Conservation (phyloP, 805 yeast genomes). For the Yamadazyma sp. region DNA sequence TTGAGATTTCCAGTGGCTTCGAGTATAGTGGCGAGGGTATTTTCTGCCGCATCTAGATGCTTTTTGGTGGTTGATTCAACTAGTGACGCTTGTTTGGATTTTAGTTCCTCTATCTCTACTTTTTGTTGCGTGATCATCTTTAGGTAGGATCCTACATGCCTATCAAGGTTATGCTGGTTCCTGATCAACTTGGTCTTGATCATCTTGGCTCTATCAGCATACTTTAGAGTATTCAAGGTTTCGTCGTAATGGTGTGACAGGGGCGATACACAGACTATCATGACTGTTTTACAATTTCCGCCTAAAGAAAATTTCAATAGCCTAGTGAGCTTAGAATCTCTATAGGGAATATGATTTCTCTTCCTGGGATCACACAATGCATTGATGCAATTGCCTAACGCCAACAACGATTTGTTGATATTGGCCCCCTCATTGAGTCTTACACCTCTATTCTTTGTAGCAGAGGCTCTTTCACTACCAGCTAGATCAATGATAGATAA, state of each 20-base stretch:
- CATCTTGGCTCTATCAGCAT: constrained; percentile 89
- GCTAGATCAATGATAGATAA: constrained; percentile 89
- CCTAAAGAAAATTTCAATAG: constrained; percentile 86
- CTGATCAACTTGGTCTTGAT: constrained; percentile 78
- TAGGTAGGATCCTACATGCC: constrained; percentile 83
- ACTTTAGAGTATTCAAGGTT: constrained; percentile 84
- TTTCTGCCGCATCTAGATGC: constrained; percentile 34
- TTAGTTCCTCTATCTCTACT: constrained; percentile 66
- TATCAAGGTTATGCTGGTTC: constrained; percentile 71
- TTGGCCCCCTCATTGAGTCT: constrained; percentile 90
- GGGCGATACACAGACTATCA: constrained; percentile 94
- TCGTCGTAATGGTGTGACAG: constrained; percentile 88
- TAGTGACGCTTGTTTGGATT: constrained; percentile 50
- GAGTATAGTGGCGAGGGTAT: constrained; percentile 38
- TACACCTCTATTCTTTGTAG: constrained; percentile 81
- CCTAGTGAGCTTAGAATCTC: constrained; percentile 88
- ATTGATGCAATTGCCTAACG: constrained; percentile 91
- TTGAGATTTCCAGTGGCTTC: constrained; percentile 45
- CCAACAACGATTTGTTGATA: constrained; percentile 82
- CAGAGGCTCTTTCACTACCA: constrained; percentile 92
- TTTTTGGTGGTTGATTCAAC: constrained; percentile 39
- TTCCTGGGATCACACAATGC: constrained; percentile 77
- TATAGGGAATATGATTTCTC: constrained; percentile 77
- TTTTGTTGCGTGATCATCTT: constrained; percentile 83
- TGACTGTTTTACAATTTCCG: constrained; percentile 91